Conservation (phyloP, 768 basidiomycete species). For the Nevesoporus exiguus region DNA sequence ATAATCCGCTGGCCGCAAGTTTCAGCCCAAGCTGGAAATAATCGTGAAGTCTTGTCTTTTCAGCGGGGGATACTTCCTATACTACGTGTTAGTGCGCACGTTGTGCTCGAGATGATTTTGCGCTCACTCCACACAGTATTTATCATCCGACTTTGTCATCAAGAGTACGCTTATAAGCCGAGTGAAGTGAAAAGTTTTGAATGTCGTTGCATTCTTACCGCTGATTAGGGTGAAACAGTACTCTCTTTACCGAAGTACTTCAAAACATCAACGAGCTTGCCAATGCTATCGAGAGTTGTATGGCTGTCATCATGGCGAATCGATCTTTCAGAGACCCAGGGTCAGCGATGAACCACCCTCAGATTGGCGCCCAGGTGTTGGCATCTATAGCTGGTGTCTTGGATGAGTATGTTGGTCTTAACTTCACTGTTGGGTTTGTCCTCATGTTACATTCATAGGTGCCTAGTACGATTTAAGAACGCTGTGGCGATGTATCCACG, state of each 20-base stretch:
- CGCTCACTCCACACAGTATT: slow-evolving; percentile 39
- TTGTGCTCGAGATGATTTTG: background rate
- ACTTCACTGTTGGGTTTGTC: slow-evolving; percentile 17
- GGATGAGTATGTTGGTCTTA: slow-evolving; percentile 42
- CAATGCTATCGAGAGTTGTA: slow-evolving; percentile 37
- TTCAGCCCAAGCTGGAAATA: slow-evolving; percentile 36
- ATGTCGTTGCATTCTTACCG: background rate
- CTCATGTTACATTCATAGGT: slow-evolving; percentile 34
- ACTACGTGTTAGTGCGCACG: slow-evolving; percentile 38
- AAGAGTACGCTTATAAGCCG: slow-evolving; percentile 51
- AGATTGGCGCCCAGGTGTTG: slow-evolving; percentile 42
- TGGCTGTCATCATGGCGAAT: slow-evolving; percentile 32
- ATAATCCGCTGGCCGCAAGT: slow-evolving; percentile 47
- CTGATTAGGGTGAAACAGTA: slow-evolving; percentile 29
- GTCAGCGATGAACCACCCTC: slow-evolving; percentile 2
- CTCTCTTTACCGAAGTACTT: slow-evolving; percentile 43
- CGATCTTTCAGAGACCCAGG: slow-evolving; percentile 35
- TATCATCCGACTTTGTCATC: slow-evolving; percentile 56
- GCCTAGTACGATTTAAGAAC: slow-evolving; percentile 56
- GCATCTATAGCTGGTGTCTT: slow-evolving; percentile 45
- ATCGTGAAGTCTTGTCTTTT: slow-evolving; percentile 45
- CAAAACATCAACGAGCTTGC: slow-evolving; percentile 44
- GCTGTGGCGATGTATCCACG: slow-evolving; percentile 45
- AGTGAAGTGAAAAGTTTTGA: slow-evolving; percentile 42
- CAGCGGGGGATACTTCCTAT: slow-evolving; percentile 54